Evolutionary conservation across 2,329 filamentous ascomycete species (phyloP).

Genomic region (Chaetomium strumarium): DNA sequence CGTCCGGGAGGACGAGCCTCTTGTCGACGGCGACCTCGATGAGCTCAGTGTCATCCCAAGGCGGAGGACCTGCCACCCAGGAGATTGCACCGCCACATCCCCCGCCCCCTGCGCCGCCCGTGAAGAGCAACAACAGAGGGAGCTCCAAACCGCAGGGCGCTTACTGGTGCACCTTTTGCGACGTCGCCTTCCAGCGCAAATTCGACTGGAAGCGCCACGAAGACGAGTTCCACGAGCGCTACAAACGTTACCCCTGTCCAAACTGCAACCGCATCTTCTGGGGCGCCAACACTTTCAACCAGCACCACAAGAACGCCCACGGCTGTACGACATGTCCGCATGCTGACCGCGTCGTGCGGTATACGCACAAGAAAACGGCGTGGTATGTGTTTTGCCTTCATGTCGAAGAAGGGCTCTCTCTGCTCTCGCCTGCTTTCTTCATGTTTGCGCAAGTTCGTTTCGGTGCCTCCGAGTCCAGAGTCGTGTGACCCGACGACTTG

Average conservation of each 20-base stretch:
- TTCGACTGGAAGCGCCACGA: slow-evolving; percentile 66
- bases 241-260: slow-evolving; percentile 61
- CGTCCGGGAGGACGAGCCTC: slow-evolving; percentile 42
- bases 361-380: slow-evolving; percentile 54
- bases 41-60: slow-evolving; percentile 29
- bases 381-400: slow-evolving; percentile 35
- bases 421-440: not conserved
- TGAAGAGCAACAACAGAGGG: slow-evolving; percentile 29
- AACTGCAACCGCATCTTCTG: slow-evolving; percentile 64
- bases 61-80: slow-evolving; percentile 17
- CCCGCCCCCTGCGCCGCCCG: slow-evolving; percentile 34
- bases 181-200: slow-evolving; percentile 62
- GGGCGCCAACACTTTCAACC: slow-evolving; percentile 62
- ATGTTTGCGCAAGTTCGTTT: not conserved
- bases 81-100: slow-evolving; percentile 16
- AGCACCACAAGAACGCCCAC: slow-evolving; percentile 61
- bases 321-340: slow-evolving; percentile 54
- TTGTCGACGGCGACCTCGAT: slow-evolving; percentile 35
- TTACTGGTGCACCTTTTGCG: slow-evolving; percentile 53
- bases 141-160: slow-evolving; percentile 39
- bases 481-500: not conserved
- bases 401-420: not conserved
- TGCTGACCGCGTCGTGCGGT: slow-evolving; percentile 57
- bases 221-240: slow-evolving; percentile 63
- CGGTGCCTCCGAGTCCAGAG: not conserved